These are phyloP conservation scores for Singerocomus inundabilis DNA, from an alignment of 1,284 basidiomycete species.

Conservation along the genomic window DNA sequence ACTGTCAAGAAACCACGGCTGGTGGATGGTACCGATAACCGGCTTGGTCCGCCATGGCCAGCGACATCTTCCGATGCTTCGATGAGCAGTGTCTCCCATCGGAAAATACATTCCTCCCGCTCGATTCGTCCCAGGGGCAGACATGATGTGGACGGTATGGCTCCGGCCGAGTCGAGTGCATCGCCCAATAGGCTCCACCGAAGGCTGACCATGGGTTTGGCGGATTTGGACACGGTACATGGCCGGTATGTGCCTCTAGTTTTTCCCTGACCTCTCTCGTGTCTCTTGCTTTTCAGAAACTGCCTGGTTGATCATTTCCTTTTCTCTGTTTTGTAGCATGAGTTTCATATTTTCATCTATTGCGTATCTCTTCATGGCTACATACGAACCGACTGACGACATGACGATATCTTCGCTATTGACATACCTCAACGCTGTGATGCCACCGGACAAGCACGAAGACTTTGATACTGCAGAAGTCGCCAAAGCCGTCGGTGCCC, in stretches of 20 bases:
- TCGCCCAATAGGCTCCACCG: constrained; percentile 28
- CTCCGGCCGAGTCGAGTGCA: constrained; percentile 16
- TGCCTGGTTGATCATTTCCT: constrained; percentile 7
- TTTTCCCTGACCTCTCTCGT: constrained; percentile 3
- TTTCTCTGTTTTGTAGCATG: constrained; percentile 38
- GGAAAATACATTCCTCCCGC: constrained; percentile 25
- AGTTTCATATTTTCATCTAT: constrained; percentile 60
- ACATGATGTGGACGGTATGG: constrained; percentile 21
- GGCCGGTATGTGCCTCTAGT: constrained; percentile 50
- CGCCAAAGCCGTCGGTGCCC: constrained; percentile 49
- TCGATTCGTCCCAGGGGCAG: constrained; percentile 30
- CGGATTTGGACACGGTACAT: constrained; percentile 52
- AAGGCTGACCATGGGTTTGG: constrained; percentile 42
- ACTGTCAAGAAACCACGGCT: constrained; percentile 29
- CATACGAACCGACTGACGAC: constrained; percentile 62
- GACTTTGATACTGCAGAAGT: constrained; percentile 76
- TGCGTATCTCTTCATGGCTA: constrained; percentile 58
- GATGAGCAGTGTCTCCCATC: constrained; percentile 4
- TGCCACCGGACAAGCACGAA: constrained; percentile 73
- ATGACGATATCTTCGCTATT: constrained; percentile 64
- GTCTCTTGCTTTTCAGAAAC: neutral
- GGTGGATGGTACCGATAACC: constrained; percentile 20
- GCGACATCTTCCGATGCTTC: constrained; percentile 16
- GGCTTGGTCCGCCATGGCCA: constrained; percentile 23
- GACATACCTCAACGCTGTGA: constrained; percentile 68